A percentile compares a stretch with the other conserved stretches of the same genome.
These are phyloP conservation scores for Helianthus annuus DNA, from an alignment of 129 eudicot species.

Conservation along the genomic window DNA sequence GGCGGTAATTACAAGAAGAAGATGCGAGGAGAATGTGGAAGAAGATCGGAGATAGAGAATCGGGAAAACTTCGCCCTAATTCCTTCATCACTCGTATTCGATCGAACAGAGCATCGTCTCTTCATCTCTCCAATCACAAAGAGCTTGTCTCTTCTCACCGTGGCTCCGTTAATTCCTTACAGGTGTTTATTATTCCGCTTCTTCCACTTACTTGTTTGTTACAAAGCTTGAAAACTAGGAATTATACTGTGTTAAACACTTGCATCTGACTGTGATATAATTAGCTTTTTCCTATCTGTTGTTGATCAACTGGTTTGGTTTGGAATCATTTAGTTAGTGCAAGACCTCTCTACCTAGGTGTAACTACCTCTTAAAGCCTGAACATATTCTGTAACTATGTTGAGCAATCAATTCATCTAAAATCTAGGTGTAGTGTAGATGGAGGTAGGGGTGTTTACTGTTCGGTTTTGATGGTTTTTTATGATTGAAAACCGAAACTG, in stretches of 20 bases:
- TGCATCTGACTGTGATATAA: not conserved
- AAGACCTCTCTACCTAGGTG: not conserved
- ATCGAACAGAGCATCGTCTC: conserved; percentile 56
- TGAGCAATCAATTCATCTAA: not conserved
- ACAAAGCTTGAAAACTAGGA: not conserved
- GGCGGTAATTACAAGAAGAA: conserved; percentile 35
- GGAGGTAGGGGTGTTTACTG: not conserved
- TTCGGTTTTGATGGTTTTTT: too few species aligned
- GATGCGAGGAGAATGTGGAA: conserved; percentile 98
- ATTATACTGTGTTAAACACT: not conserved
- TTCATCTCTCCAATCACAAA: conserved; percentile 85
- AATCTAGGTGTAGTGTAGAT: not conserved
- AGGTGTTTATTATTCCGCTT: conserved; percentile 43
- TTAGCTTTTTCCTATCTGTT: not conserved
- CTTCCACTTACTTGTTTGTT: not conserved
- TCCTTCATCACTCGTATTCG: conserved; percentile 64
- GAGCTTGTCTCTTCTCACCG: conserved; percentile 91
- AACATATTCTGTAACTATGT: not conserved
- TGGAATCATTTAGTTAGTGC: not conserved
- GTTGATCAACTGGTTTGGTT: conserved; percentile 18
- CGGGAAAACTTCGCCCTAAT: conserved; percentile 64
- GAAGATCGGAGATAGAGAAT: conserved; percentile 76
- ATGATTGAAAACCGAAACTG: too few species aligned
- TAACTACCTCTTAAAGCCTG: not conserved
- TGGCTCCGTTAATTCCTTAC: conserved; percentile 92